Evolutionary conservation across 768 basidiomycete genomes (phyloP), one percentile per base, ranked within the genome.

Genomic region (Leccinellum albellum): DNA sequence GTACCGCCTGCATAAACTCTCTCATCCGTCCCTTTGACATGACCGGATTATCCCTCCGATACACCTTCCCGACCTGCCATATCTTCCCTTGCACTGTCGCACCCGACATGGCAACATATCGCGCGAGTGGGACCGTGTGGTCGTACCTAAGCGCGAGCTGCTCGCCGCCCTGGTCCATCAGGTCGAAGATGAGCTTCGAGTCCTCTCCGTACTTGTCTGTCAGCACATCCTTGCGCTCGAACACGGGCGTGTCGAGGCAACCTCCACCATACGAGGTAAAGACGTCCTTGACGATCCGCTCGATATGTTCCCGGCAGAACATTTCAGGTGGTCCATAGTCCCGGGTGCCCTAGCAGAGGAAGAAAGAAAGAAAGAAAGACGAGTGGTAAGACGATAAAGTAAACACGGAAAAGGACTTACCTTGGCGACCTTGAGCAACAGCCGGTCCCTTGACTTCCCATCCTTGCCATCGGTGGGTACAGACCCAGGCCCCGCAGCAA

Each of bases 31-130:
- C 97, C 76, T 99, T 99, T 28, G 87, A 89, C 88, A 98, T 94
- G 55, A 95, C 95, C 0, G 97, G 97, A 61, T 87, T 93, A 74
- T 99, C 97, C 68, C 97, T 78, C 60, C 97, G 79, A 73, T 98
- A 99, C 20, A 99, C 97, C 75, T 98, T 99, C n/a, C 94, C 95
- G 51, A 99, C 87, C 72, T 98, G 97, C 87, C 94, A 99, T 14
- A 98, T 71, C 75, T 98, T 98, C 60, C 86, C 77, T 63, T 86
- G 85, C 6, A 81, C 76, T 61, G 79, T 87, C n/a, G 84, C 85
- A n/a, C 92, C 89, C 57, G 85, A 85, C 94, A 99, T 98, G 26
- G 97, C 96, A 17, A 99, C 78, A 73, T 93, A 95, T 31, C 97
- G 79, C 21, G 96, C 97, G 44, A 99, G 87, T 6, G 97, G 97